A percentile compares a stretch with the other conserved stretches of the same genome.
phyloP scores from a whole-genome alignment of 257 asterid species.

The Leptodermis oblonga region DNA sequence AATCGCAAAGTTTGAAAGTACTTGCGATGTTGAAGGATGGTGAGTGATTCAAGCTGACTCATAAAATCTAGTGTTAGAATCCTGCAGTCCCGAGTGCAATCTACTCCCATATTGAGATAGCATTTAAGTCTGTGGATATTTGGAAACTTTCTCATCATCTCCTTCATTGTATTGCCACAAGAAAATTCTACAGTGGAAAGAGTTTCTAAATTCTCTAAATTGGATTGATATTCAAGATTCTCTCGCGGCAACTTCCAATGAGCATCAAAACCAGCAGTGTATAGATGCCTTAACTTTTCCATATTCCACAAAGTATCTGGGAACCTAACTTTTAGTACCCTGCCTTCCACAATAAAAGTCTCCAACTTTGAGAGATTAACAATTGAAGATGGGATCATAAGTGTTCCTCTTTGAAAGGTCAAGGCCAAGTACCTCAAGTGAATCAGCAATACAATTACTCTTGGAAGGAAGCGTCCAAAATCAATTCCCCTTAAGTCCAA shows the following conservation, averaged over 20 bases:
- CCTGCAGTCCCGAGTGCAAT: neutral
- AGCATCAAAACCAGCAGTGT: neutral
- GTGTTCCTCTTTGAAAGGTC: neutral
- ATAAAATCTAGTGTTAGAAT: neutral
- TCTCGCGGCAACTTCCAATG: neutral
- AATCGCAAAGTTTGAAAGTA: neutral
- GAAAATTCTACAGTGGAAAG: neutral
- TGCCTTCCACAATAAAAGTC: neutral
- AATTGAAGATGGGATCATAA: neutral
- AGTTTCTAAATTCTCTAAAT: neutral
- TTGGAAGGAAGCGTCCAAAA: neutral
- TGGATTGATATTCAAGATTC: neutral
- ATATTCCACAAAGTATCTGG: constrained; percentile 1
- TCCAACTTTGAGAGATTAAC: constrained; percentile 1
- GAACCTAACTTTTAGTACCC: neutral
- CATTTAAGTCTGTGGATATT: neutral
- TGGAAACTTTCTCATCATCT: neutral
- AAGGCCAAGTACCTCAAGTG: constrained; percentile 2
- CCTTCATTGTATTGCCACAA: neutral
- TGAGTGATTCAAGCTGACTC: neutral
- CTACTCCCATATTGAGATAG: neutral
- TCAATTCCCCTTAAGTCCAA: neutral
- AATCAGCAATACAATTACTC: neutral
- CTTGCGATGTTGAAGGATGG: neutral
- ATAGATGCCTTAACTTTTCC: neutral